Evolutionary conservation across 805 yeast species (phyloP), one percentile per base, ranked within the genome.

Genomic region (Barnettozyma populi): DNA sequence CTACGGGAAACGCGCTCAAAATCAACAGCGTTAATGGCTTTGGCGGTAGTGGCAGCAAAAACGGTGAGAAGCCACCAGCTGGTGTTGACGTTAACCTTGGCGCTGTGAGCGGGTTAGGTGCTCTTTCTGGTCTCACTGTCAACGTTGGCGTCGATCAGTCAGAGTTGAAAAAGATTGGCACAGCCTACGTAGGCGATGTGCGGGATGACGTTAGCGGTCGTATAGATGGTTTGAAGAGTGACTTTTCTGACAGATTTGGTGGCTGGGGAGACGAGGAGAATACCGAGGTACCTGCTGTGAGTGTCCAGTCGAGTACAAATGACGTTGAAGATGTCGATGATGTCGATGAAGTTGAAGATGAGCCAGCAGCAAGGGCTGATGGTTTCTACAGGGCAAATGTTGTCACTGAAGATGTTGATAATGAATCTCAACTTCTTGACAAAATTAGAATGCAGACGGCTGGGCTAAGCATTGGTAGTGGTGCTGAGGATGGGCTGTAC

Each of bases 401-500:
- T 3, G 14, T 43, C 3, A 39, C 32, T 5, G 11, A 46, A 8
- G 48, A 47, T n/a, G 29, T 44, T 45, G 60, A 57, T 2, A 56
- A 66, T 7, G 69, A 69, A 36, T 68, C 67, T 19, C 68, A 63
- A 16, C 27, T 63, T 20, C 9, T 56, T 19, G 61, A 63, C 45
- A 63, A 60, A 39, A 61, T 74, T 32, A 65, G 66, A 44, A 40
- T 73, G n/a, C 71, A 73, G 52, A 65, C 75, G 7, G 72, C 74
- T 1, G 73, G 69, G 34, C 16, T 61, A 46, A 53, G 70, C 31
- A 16, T 64, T 7, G 16, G 11, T 8, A 14, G 18, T 31, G 44
- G 59, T 24, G 51, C 53, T 19, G 57, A 59, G 18, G 54, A 49
- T 10, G 51, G 62, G 23, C 41, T 68, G 21, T 56, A 54, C 42